Evolutionary conservation across 2,329 filamentous ascomycete genomes (phyloP).

Genomic region (Paracamarosporium sp.): DNA sequence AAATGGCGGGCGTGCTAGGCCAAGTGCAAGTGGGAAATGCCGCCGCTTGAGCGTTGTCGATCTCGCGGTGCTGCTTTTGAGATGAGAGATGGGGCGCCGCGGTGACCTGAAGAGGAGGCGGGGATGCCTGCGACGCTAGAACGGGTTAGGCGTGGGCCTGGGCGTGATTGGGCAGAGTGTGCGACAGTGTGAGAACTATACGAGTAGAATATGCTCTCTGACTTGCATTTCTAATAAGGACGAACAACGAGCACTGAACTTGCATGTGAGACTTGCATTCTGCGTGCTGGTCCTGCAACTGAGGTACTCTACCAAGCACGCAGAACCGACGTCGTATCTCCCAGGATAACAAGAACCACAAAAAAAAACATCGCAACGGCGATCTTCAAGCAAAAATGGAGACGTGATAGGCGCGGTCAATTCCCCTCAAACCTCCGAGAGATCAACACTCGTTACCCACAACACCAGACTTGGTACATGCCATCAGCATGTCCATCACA

Average conservation of each 20-base stretch:
- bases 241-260: too few species aligned
- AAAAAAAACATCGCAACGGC: too few species aligned
- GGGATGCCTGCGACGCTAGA: background rate
- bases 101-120: background rate
- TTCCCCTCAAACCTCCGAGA: background rate
- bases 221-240: too few species aligned
- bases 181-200: background rate
- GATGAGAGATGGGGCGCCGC: too few species aligned
- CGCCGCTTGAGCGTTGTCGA: background rate
- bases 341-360: too few species aligned
- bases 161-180: background rate
- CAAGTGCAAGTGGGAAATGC: background rate
- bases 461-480: too few species aligned
- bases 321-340: too few species aligned
- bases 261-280: too few species aligned
- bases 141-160: background rate
- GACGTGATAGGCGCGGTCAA: background rate
- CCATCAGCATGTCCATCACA: too few species aligned
- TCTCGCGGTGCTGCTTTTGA: conserved; percentile 3
- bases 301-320: too few species aligned
- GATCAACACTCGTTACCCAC: background rate
- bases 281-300: too few species aligned
- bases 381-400: background rate
- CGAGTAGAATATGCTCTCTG: background rate
- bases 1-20: background rate